Conservation (phyloP, 2,329 filamentous ascomycete genomes). For the Venturia carpophila region DNA sequence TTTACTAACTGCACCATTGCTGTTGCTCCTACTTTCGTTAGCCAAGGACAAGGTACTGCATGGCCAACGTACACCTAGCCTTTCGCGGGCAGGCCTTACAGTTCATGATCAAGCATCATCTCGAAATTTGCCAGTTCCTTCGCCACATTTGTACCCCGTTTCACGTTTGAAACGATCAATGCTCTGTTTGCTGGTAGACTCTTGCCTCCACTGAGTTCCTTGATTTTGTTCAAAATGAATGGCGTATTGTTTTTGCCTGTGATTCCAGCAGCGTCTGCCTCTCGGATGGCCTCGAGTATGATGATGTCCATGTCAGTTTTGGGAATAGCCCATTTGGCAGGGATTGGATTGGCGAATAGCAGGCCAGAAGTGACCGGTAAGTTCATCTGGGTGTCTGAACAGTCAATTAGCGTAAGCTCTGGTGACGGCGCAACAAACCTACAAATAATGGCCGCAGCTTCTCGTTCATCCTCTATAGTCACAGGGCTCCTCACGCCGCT, state of each 20-base stretch:
- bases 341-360: conserved; percentile 83
- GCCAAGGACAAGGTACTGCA: not conserved
- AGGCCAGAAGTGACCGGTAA: conserved; percentile 70
- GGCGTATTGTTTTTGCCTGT: conserved; percentile 75
- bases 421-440: conserved; percentile 27
- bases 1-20: not conserved
- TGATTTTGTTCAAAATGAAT: conserved; percentile 70
- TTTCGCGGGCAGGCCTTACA: conserved; percentile 22
- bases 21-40: not conserved
- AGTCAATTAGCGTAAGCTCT: not conserved
- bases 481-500: conserved; percentile 75
- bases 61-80: conserved; percentile 4
- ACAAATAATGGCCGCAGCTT: conserved; percentile 84
- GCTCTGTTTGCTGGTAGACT: conserved; percentile 69
- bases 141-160: conserved; percentile 56
- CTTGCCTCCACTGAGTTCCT: conserved; percentile 64
- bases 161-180: conserved; percentile 59
- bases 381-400: conserved; percentile 59
- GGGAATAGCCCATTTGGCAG: conserved; percentile 60
- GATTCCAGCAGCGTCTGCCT: conserved; percentile 36
- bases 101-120: conserved; percentile 31
- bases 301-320: conserved; percentile 40
- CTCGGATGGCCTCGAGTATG: conserved; percentile 34
- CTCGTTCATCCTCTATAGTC: conserved; percentile 63
- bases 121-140: conserved; percentile 44